Evolutionary conservation across 805 yeast genomes (phyloP), one percentile per base, ranked within the genome.

Genomic region (Pichia kluyveri): DNA sequence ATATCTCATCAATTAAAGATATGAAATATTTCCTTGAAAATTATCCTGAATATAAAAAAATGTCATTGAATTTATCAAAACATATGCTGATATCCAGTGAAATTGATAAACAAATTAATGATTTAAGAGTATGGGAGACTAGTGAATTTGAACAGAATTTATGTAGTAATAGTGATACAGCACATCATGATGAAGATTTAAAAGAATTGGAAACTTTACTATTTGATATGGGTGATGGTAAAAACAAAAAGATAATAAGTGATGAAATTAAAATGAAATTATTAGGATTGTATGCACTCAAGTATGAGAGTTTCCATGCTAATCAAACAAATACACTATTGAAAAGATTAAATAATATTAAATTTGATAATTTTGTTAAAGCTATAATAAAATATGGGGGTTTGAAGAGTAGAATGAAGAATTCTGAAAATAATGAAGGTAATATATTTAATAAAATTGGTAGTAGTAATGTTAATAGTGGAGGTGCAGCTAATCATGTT

Each of bases 1-100:
- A 82, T 52, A 75, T 91, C 52, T 81, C 81, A 54, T 82, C 93
- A 37, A 79, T 93, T 42, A 80, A 86, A 18, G 99, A 93, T 59
- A 85, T 93, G 79, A 93, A 91, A 64, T 80, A 81, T 56, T 86
- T 91, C 58, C 80, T 93, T 48, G 96, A 90, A 50, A 87, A 87
- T 53, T 89, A 85, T 59, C 99, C 99, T 1, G 99, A 93, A 62
- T 90, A 86, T 63, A 83, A 88, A 55, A 88, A 86, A 60, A 70
- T 91, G 34, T 85, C 95, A 11, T 81, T 87, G 34, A 91, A 90
- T 61, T 88, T 93, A 11, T 77, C 95, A 31, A 93, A 91, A 59
- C 99, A 93, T 65, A 89, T 93, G 76, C 79, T 95, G 19, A 72
- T 93, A 23, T 90, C 91, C 8, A 78, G 91, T 26, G 97, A 91